These are phyloP conservation scores for Mycena rebaudengoi DNA, from an alignment of 768 basidiomycete species.

Conservation along the genomic window DNA sequence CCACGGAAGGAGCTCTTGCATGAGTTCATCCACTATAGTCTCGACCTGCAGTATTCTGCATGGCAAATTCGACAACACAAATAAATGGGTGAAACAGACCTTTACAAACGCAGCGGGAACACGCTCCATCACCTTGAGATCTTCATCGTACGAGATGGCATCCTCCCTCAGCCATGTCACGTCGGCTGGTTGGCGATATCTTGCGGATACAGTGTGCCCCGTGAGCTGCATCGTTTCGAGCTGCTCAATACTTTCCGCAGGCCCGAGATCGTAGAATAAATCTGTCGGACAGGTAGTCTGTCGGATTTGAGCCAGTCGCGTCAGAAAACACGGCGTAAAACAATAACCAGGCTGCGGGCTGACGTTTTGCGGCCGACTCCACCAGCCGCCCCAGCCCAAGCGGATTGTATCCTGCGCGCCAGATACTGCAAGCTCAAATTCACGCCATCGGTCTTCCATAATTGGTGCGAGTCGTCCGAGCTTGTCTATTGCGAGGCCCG, in stretches of 20 bases:
- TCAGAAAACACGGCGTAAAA: not conserved
- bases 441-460: constrained; percentile 13
- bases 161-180: constrained; percentile 11
- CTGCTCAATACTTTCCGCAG: not conserved
- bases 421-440: constrained; percentile 14
- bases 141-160: not conserved
- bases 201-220: not conserved
- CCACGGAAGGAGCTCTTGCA: constrained; percentile 4
- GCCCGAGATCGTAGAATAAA: constrained; percentile 15
- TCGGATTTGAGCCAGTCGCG: not conserved
- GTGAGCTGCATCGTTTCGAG: constrained; percentile 1
- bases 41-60: not conserved
- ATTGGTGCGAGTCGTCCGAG: not conserved
- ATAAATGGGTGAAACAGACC: not conserved
- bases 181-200: not conserved
- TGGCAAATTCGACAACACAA: not conserved
- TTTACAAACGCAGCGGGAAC: not conserved
- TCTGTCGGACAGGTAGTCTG: constrained; percentile 12
- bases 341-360: not conserved
- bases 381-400: not conserved
- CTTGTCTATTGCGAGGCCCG: not conserved
- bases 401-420: not conserved
- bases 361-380: constrained; percentile 24
- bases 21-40: not conserved
- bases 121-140: not conserved